Evolutionary conservation across 257 asterid genomes (phyloP), one percentile per base, ranked within the genome.

Genomic region (Jacaranda copaia): DNA sequence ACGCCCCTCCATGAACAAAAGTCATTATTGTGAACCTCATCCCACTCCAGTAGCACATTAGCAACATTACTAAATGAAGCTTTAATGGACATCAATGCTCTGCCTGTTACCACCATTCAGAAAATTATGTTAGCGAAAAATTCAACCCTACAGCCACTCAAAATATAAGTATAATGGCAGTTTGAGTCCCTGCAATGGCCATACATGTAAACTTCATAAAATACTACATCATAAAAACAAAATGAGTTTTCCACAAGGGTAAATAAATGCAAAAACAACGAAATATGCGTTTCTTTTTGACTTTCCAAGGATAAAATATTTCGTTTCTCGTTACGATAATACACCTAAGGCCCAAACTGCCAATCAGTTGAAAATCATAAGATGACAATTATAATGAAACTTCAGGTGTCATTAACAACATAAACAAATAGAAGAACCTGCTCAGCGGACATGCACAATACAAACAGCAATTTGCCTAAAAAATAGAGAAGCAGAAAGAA

Each of bases 1-100:
- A 96, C 95, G 36, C 99, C 99, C 59, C 93, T 70, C 99, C 99
- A 96, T 15, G 97, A 91, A 73, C 99, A 96, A 59, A 89, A 91
- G 76, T 93, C 98, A 14, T 83, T 88, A 80, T 87, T 88, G 48
- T 89, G 98, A 70, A 77, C 87, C 18, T 89, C 94, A 85, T 96
- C 92, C 99, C 99, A 96, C 73, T 93, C 97, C 74, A 85, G 84
- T 3, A 96, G 83, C 81, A 82, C 90, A 84, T 96, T 96, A 11
- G 87, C 99, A 45, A 84, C 95, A 65, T 96, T 91, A 84, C 99
- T 87, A 25, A 96, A 89, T 10, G 98, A 91, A 66, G 93, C 90
- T 74, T 96, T 96, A 52, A 96, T 81, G 76, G 95, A 84, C 96
- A 93, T 88, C 73, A 96, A 73, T 8, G 97, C 89, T 79, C 91